phyloP scores from a whole-genome alignment of 1,139 yeast genomes.

The Suhomyces anneliseae region DNA sequence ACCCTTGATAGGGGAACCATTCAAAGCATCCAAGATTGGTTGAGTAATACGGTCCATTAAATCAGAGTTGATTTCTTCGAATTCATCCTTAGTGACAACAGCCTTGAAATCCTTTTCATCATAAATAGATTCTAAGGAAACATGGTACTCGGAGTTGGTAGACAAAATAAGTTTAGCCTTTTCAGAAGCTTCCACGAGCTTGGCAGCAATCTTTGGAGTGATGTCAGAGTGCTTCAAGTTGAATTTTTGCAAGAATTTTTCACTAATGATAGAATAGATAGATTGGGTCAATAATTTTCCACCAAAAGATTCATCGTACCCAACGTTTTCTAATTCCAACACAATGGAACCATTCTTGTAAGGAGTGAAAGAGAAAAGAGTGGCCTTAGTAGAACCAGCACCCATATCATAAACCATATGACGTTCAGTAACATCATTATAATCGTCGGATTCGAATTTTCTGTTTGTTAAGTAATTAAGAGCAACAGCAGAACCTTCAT shows the following conservation, averaged over 20 bases:
- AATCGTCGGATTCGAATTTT: constrained; percentile 37
- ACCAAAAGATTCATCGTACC: constrained; percentile 65
- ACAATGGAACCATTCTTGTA: constrained; percentile 39
- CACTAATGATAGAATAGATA: constrained; percentile 58
- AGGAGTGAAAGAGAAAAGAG: constrained; percentile 66
- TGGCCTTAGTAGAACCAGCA: constrained; percentile 86
- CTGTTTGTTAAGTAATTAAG: constrained; percentile 65
- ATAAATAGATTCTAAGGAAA: constrained; percentile 68
- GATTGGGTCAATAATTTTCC: constrained; percentile 73
- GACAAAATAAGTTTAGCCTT: constrained; percentile 83
- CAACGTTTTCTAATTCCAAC: constrained; percentile 71
- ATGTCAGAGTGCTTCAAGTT: constrained; percentile 36
- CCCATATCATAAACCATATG: constrained; percentile 89
- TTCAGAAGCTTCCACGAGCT: constrained; percentile 81
- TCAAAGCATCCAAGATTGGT: constrained; percentile 60
- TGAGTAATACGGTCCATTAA: constrained; percentile 44
- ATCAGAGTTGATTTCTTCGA: constrained; percentile 59
- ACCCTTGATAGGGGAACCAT: constrained; percentile 32
- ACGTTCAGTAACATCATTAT: constrained; percentile 47
- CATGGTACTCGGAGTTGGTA: constrained; percentile 76
- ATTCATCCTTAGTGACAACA: constrained; percentile 68
- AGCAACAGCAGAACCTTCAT: constrained; percentile 91
- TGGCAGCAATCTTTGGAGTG: constrained; percentile 61
- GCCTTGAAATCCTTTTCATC: constrained; percentile 74
- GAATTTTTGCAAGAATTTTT: constrained; percentile 52